These are phyloP conservation scores for Lathyrus aphaca DNA, from an alignment of 306 rosid species.

Conservation along the genomic window DNA sequence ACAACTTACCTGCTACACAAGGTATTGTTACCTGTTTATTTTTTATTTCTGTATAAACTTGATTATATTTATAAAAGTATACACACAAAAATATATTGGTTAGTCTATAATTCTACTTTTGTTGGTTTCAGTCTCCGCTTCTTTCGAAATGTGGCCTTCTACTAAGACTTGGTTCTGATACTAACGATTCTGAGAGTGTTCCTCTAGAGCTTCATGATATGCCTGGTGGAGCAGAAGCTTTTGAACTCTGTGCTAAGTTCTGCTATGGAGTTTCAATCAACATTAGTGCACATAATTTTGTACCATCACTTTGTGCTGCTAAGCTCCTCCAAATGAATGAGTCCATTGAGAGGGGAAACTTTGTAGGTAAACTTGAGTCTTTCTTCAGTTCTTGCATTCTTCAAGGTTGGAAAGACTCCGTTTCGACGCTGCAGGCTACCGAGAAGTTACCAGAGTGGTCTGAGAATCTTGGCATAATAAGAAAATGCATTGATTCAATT, in stretches of 20 bases:
- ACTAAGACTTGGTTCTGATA: conserved; percentile 71
- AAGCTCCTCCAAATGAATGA: conserved; percentile 87
- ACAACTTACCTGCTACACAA: conserved; percentile 73
- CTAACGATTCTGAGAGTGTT: conserved; percentile 49
- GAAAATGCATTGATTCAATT: conserved; percentile 87
- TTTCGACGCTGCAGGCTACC: conserved; percentile 65
- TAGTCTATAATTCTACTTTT: conserved; percentile 43
- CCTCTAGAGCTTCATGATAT: conserved; percentile 76
- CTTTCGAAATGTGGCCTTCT: conserved; percentile 77
- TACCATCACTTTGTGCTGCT: conserved; percentile 73
- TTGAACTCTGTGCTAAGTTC: conserved; percentile 86
- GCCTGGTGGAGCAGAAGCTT: conserved; percentile 86
- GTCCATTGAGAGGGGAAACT: conserved; percentile 72
- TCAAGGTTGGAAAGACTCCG: conserved; percentile 94
- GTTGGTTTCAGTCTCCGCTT: conserved; percentile 76
- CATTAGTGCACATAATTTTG: conserved; percentile 86
- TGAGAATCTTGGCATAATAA: conserved; percentile 82
- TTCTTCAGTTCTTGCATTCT: conserved; percentile 87
- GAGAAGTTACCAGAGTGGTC: conserved; percentile 76
- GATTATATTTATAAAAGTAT: too few relatives aligned
- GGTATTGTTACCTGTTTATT: conserved; percentile 44
- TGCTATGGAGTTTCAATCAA: conserved; percentile 88
- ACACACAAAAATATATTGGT: too few relatives aligned
- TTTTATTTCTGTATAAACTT: too few relatives aligned
- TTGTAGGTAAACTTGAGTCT: conserved; percentile 76